phyloP scores from a whole-genome alignment of 1,284 basidiomycete species.

The Trichosporon coremiiforme region DNA sequence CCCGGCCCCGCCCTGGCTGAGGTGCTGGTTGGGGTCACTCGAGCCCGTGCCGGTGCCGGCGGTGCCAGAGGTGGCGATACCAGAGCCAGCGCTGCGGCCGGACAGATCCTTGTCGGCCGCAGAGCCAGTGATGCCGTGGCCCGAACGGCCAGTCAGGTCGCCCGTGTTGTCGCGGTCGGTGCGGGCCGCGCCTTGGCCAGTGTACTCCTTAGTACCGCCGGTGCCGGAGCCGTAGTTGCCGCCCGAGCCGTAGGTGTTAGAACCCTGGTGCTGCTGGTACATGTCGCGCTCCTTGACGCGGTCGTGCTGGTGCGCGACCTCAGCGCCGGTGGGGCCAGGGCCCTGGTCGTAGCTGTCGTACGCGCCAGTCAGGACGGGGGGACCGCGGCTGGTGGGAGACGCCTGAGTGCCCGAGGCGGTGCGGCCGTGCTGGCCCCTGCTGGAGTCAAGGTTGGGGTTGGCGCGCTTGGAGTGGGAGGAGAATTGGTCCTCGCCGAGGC shows the following conservation, averaged over 20 bases:
- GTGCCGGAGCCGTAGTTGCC: background rate
- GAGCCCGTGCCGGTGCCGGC: background rate
- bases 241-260: background rate
- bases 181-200: background rate
- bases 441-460: background rate
- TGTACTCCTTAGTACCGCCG: background rate
- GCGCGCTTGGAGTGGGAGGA: conserved; percentile 2
- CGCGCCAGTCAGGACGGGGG: conserved; percentile 1
- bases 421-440: background rate
- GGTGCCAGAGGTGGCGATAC: background rate
- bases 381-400: background rate
- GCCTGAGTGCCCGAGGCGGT: background rate
- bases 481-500: conserved; percentile 10
- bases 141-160: conserved; percentile 11
- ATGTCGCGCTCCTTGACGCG: background rate
- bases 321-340: background rate
- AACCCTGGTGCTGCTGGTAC: background rate
- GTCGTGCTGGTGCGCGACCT: background rate
- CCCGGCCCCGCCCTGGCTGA: conserved; percentile 7
- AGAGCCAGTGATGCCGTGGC: background rate
- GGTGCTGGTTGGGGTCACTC: background rate
- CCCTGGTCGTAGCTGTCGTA: background rate
- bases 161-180: conserved; percentile 8
- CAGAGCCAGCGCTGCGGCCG: background rate
- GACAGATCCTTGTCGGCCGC: background rate